phyloP scores from a whole-genome alignment of 352 stramenopile species.

The Globisporangium apiculatum region DNA sequence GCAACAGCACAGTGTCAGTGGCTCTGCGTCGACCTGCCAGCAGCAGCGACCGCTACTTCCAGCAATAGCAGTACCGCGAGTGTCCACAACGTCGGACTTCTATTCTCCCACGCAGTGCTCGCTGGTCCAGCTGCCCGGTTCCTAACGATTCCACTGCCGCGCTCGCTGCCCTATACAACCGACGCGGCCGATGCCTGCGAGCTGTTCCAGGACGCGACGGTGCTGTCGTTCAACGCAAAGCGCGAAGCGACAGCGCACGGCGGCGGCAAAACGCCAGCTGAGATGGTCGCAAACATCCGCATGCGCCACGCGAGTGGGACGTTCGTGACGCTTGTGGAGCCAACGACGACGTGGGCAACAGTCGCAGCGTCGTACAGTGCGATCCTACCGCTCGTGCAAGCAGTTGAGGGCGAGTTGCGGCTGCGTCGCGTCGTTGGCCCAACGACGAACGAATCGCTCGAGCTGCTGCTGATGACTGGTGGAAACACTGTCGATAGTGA shows the following conservation, averaged over 20 bases:
- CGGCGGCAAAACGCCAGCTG: slow-evolving; percentile 65
- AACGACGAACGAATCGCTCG: slow-evolving; percentile 25
- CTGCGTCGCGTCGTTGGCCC: slow-evolving; percentile 51
- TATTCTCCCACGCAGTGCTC: slow-evolving; percentile 33
- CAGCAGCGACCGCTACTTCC: background rate
- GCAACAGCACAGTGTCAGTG: slow-evolving; percentile 25
- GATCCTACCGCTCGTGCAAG: slow-evolving; percentile 31
- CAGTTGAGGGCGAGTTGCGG: slow-evolving; percentile 47
- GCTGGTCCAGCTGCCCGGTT: slow-evolving; percentile 16
- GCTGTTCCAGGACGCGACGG: slow-evolving; percentile 56
- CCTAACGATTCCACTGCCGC: slow-evolving; percentile 43
- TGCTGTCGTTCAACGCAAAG: slow-evolving; percentile 50
- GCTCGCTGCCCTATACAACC: background rate
- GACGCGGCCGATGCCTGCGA: slow-evolving; percentile 14
- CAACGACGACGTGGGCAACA: slow-evolving; percentile 35
- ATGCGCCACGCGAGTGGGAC: slow-evolving; percentile 76
- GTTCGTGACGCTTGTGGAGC: slow-evolving; percentile 65
- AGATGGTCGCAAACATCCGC: slow-evolving; percentile 86
- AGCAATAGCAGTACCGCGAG: background rate
- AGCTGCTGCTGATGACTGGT: slow-evolving; percentile 33
- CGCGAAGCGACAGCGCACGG: slow-evolving; percentile 55
- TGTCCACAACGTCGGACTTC: slow-evolving; percentile 48
- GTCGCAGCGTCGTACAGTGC: slow-evolving; percentile 32
- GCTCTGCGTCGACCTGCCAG: slow-evolving; percentile 51
- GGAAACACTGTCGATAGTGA: slow-evolving; percentile 2